Percentiles rank a stretch among this genome's conserved stretches.
Evolutionary conservation across 2,329 filamentous ascomycete genomes (phyloP).

Genomic region (Apiospora koreana): DNA sequence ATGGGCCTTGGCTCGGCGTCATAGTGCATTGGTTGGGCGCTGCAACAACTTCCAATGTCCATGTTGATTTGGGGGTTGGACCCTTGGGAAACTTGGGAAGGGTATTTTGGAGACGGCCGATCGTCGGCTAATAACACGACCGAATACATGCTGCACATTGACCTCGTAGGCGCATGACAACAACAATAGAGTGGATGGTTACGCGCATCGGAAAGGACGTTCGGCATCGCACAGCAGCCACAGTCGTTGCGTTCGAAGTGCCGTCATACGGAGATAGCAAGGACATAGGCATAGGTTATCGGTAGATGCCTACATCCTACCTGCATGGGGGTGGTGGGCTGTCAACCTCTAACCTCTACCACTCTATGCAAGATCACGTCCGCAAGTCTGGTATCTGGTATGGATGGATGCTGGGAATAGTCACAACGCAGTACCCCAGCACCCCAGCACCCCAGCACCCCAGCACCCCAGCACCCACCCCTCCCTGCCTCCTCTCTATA

Average conservation of each 20-base stretch:
- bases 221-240: background rate
- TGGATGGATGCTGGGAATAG: background rate
- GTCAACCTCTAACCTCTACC: conserved; percentile 2
- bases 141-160: background rate
- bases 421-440: background rate
- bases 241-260: background rate
- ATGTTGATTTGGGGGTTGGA: background rate
- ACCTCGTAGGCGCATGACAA: background rate
- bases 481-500: conserved; percentile 1
- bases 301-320: no score
- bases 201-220: background rate
- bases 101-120: background rate
- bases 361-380: background rate
- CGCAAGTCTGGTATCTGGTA: background rate
- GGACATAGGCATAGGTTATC: background rate
- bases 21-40: background rate
- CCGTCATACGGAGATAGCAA: background rate
- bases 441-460: conserved; percentile 3
- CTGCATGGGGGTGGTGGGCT: background rate
- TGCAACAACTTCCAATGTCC: background rate
- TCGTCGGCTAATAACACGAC: background rate
- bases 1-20: conserved; percentile 7
- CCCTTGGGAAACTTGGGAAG: background rate
- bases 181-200: background rate
- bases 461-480: conserved; percentile 1